Evolutionary conservation across 805 yeast genomes (phyloP), one percentile per base, ranked within the genome.

Genomic region (Saccharomycopsis lassenensis): DNA sequence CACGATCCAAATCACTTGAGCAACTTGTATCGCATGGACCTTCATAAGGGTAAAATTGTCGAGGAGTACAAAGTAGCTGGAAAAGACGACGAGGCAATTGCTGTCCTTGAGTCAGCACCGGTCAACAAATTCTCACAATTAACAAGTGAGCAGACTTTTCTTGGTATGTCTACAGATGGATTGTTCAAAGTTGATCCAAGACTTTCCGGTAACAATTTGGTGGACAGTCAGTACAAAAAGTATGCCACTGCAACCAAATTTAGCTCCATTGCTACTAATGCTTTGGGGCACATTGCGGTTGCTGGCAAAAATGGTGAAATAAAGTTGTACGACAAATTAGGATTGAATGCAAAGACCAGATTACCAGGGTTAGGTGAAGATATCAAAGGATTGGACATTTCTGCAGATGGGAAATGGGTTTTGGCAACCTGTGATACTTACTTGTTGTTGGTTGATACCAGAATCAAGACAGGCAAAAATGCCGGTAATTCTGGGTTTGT

Each of bases 311-410:
- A 66, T 39, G 95, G 95, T 50, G 87, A 76, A 38, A 71, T 86
- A 30, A 67, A 85, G 43, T 62, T 86, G 28, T 84, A 71, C 52
- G 83, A 84, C 55, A 61, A 69, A 40, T 50, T 84, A 10, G 94
- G 94, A 10, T 65, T 70, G 39, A 71, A 69, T 46, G 94, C 94
- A 1, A 82, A 80, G 59, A 76, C 91, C 2, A 65, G 70, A 17
- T 59, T 86, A 22, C 95, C 95, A 2, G 85, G 91, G 0, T 59
- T 85, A 25, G 95, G 95, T 18, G 93, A 85, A 47, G 61, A 73
- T 2, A 71, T 81, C 34, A 57, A 67, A 26, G 80, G 81, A 16
- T 48, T 82, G 14, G 87, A 81, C 41, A 74, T 71, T 1, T 74
- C 93, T 4, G 71, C 79, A 15, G 87, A 81, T 52, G 95, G 95